Percentiles rank a stretch among this genome's conserved stretches.
Evolutionary conservation across 2,329 filamentous ascomycete genomes (phyloP).

Genomic region (Cercospora berteroae): DNA sequence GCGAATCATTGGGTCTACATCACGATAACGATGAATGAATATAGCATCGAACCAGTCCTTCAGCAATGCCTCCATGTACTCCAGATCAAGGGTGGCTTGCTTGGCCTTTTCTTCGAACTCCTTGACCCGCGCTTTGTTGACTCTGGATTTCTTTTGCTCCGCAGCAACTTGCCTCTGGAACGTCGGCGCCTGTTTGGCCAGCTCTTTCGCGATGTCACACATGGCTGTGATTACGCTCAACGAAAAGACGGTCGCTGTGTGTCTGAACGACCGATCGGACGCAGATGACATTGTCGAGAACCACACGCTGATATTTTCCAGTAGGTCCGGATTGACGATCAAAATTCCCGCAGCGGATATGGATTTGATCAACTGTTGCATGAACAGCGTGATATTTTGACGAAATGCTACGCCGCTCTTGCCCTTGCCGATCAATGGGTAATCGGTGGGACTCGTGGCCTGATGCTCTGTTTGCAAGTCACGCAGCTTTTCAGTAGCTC

Average conservation of each 20-base stretch:
- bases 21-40: slow-evolving; percentile 92
- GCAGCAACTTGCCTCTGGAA: slow-evolving; percentile 75
- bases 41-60: slow-evolving; percentile 88
- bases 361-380: slow-evolving; percentile 70
- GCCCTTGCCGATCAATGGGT: slow-evolving; percentile 81
- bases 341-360: slow-evolving; percentile 79
- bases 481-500: slow-evolving; percentile 70
- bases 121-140: slow-evolving; percentile 75
- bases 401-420: slow-evolving; percentile 75
- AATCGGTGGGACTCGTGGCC: slow-evolving; percentile 71
- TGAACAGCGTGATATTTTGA: slow-evolving; percentile 73
- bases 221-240: slow-evolving; percentile 76
- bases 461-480: slow-evolving; percentile 90
- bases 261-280: slow-evolving; percentile 81
- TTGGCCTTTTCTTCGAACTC: slow-evolving; percentile 71
- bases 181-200: slow-evolving; percentile 71
- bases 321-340: slow-evolving; percentile 71
- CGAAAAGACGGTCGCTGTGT: slow-evolving; percentile 85
- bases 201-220: slow-evolving; percentile 67
- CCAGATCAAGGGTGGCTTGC: slow-evolving; percentile 67
- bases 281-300: slow-evolving; percentile 88
- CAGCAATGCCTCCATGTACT: slow-evolving; percentile 68
- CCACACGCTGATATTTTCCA: slow-evolving; percentile 90
- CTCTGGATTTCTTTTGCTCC: slow-evolving; percentile 68
- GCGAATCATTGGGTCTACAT: slow-evolving; percentile 85